Conservation (phyloP, 495 filamentous ascomycete genomes). For the Talaromyces nanjingensis region DNA sequence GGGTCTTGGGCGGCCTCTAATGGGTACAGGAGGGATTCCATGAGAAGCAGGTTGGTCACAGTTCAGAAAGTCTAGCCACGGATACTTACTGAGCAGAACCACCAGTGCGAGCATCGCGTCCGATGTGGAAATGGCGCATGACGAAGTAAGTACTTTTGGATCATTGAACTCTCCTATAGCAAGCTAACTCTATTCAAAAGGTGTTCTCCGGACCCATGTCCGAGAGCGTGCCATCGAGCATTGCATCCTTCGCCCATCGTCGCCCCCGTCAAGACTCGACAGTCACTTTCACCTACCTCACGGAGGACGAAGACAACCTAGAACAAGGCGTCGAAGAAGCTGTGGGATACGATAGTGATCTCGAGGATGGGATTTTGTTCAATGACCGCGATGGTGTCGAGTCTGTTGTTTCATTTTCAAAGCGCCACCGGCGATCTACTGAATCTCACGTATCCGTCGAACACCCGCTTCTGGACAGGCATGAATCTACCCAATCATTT, state of each 20-base stretch:
- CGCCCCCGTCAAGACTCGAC: conserved; percentile 67
- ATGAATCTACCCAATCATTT: conserved; percentile 49
- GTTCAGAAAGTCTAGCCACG: background rate
- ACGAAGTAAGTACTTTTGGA: conserved; percentile 57
- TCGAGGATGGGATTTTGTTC: conserved; percentile 37
- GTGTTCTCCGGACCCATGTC: conserved; percentile 90
- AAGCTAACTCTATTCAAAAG: conserved; percentile 32
- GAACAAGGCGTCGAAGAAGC: conserved; percentile 48
- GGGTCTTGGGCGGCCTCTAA: conserved; percentile 22
- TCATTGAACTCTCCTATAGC: background rate
- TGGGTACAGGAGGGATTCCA: conserved; percentile 53
- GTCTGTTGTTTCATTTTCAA: conserved; percentile 1
- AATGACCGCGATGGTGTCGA: conserved; percentile 19
- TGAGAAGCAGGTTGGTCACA: conserved; percentile 60
- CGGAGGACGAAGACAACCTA: conserved; percentile 46
- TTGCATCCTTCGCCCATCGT: conserved; percentile 81
- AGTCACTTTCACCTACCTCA: conserved; percentile 86
- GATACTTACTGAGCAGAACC: background rate
- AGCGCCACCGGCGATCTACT: conserved; percentile 22
- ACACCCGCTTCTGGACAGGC: conserved; percentile 64
- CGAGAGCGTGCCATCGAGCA: conserved; percentile 87
- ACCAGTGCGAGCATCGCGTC: conserved; percentile 69
- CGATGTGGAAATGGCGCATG: conserved; percentile 98
- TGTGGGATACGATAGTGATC: conserved; percentile 45
- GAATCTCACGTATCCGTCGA: conserved; percentile 57